Base-by-base conservation (phyloP, 2,329 filamentous ascomycete species). In the Colletotrichum orbiculare region DNA sequence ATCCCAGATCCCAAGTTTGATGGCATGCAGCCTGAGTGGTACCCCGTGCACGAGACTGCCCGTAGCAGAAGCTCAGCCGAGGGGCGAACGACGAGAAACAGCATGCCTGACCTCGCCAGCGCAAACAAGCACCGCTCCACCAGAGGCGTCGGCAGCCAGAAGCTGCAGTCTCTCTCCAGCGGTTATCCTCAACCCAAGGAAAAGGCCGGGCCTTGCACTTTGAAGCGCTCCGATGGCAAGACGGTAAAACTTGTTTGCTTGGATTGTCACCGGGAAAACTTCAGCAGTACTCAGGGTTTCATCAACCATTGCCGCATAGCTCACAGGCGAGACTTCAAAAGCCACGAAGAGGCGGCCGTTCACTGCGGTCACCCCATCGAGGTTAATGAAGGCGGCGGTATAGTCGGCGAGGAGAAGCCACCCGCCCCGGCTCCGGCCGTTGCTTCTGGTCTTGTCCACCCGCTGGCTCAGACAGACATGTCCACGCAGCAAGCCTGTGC, bases 301-400 rank as follows among this genome's bases (percentile, higher is more conserved):
- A 96, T 99, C 81, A 99, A 99, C 74, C 96, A 99, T 75, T 98
- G 95, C 76, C 93, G 96, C 62, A 98, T 99, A 72, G 94, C 94
- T 34, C 96, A 99, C 79, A 92, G 91, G 75, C 87, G 93, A 64
- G 94, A 96, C 69, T 98, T 94, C 82, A 95, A 97, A 79, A 97
- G 93, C 71, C 96, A 99, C 73, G 95, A 98, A 76, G 93, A 94
- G 73, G 96, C 96, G 67, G 96, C 95, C 39, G 85, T 94, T 60
- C 91, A 92, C 65, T 96, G 93, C 71, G 96, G 96, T 56, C 90
- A 94, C 70, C 88, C 91, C 11, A 88, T 97, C 64, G 92, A 97
- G 71, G 82, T 87, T 68, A 86, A 91, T 68, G 88, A 91, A 58
- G 77, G 77, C 35, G 83, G 83, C 48, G 77, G 78, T 57, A 43